Evolutionary conservation across 139 green algal species (phyloP).

Genomic region (Chlorella sp.): DNA sequence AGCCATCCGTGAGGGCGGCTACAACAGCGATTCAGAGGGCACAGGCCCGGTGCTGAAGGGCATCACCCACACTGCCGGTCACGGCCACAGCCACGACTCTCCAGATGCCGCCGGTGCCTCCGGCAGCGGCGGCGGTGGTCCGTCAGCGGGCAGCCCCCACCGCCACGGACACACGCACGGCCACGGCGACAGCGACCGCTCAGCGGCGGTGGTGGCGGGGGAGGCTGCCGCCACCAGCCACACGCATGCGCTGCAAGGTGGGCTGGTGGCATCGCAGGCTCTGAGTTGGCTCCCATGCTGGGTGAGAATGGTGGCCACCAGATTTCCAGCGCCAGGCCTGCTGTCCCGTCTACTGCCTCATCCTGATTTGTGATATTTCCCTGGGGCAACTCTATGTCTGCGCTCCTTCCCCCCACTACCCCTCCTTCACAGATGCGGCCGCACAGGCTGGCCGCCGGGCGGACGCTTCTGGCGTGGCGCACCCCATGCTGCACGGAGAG

Average conservation of each 20-base stretch:
- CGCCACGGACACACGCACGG: not conserved
- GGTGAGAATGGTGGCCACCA: no score
- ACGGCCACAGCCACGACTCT: no score
- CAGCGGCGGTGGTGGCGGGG: not conserved
- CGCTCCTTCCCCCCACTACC: no score
- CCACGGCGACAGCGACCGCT: not conserved
- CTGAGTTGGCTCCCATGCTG: no score
- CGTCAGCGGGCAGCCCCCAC: no score
- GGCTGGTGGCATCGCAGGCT: not conserved
- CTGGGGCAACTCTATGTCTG: not conserved
- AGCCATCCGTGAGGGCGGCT: no score
- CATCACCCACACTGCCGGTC: not conserved
- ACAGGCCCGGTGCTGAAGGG: conserved; percentile 7
- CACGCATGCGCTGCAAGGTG: not conserved
- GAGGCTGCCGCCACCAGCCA: not conserved
- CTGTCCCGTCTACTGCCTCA: not conserved
- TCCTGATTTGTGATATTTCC: not conserved
- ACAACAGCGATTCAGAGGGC: not conserved
- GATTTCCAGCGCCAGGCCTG: not conserved
- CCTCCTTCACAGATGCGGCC: not conserved
- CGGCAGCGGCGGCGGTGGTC: no score
- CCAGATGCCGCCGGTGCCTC: no score
- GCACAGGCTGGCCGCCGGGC: not conserved
- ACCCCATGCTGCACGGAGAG: not conserved
- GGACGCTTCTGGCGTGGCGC: not conserved